Conservation (phyloP, 306 rosid species). For the Spatholobus suberectus region DNA sequence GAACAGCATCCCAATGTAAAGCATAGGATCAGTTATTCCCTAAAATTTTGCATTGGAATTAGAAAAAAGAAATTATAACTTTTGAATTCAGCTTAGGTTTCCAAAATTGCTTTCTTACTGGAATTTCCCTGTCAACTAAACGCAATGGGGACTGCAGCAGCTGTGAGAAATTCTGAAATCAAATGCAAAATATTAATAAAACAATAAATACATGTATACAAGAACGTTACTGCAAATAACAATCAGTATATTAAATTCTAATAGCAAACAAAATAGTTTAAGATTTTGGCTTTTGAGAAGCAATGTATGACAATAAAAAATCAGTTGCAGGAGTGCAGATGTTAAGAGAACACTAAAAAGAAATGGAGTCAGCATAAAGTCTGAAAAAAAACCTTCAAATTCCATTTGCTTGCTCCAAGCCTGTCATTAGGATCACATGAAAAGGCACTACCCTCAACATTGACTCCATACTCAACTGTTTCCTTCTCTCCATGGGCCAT, state of each 20-base stretch:
- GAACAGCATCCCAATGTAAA: slow-evolving; percentile 44
- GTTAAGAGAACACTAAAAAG: neutral
- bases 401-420: slow-evolving; percentile 53
- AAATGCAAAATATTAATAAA: neutral
- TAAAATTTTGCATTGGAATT: slow-evolving; percentile 19
- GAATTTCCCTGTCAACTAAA: slow-evolving; percentile 41
- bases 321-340: neutral
- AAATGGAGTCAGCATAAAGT: neutral
- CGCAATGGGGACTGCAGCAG: slow-evolving; percentile 42
- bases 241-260: neutral
- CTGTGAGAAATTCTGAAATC: slow-evolving; percentile 43
- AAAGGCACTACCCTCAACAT: slow-evolving; percentile 53
- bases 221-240: neutral
- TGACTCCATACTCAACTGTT: slow-evolving; percentile 53
- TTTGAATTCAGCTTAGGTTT: neutral
- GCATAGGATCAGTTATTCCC: slow-evolving; percentile 62
- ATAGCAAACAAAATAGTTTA: neutral
- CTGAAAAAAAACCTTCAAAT: slow-evolving; percentile 48
- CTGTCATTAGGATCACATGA: slow-evolving; percentile 52
- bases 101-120: slow-evolving; percentile 41
- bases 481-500: slow-evolving; percentile 42
- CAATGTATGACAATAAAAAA: neutral
- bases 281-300: neutral
- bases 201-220: neutral
- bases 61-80: neutral